Conservation (phyloP, 192 early-diverging fungal species). For the Glomus cerebriforme region DNA sequence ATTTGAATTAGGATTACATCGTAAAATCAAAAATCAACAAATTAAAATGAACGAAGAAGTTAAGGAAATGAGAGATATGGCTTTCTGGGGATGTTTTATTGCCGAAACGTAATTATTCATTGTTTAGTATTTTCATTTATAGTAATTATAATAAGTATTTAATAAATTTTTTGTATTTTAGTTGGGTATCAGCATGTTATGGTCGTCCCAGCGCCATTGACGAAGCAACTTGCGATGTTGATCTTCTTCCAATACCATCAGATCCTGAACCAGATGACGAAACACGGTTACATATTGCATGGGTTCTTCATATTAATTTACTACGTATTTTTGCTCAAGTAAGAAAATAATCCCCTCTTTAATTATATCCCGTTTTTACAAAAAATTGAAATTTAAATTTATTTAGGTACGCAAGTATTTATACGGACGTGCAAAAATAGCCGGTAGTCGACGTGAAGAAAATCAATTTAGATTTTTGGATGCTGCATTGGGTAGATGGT, state of each 20-base stretch:
- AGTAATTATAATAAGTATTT: neutral
- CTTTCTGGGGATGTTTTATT: constrained; percentile 32
- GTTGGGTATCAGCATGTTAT: constrained; percentile 32
- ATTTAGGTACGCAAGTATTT: constrained; percentile 29
- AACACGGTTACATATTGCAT: constrained; percentile 29
- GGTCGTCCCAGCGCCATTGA: constrained; percentile 33
- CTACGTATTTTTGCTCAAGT: constrained; percentile 31
- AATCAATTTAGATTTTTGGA: constrained; percentile 32
- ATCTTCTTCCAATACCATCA: constrained; percentile 29
- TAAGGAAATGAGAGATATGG: constrained; percentile 34
- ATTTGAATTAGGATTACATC: constrained; percentile 31
- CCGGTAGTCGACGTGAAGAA: constrained; percentile 19
- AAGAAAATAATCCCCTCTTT: neutral
- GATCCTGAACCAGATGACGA: constrained; percentile 28
- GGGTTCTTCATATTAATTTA: constrained; percentile 33
- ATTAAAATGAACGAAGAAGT: constrained; percentile 21
- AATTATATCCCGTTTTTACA: neutral
- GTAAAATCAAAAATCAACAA: constrained; percentile 31
- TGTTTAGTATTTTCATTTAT: neutral
- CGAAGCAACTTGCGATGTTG: constrained; percentile 30
- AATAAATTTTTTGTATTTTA: constrained; percentile 1
- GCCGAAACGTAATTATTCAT: constrained; percentile 14
- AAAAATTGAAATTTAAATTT: neutral
- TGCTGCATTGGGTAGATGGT: constrained; percentile 26
- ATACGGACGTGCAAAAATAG: constrained; percentile 31